These are phyloP conservation scores for Tuber brumale DNA, from an alignment of 495 filamentous ascomycete genomes.

Conservation along the genomic window DNA sequence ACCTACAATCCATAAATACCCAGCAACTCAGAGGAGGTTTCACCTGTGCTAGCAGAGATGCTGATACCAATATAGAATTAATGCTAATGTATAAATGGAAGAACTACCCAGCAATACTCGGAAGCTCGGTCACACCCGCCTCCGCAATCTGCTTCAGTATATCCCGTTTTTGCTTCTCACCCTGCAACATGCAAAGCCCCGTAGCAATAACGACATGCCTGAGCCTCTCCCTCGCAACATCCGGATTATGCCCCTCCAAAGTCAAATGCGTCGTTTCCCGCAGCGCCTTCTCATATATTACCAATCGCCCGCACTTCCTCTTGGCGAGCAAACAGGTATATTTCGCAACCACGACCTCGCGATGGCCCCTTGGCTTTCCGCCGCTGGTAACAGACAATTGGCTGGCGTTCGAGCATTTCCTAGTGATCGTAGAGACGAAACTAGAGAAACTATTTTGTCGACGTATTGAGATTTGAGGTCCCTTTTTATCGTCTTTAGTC, in stretches of 20 bases:
- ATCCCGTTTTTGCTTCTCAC: slow-evolving; percentile 38
- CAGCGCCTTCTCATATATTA: slow-evolving; percentile 23
- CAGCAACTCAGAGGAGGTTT: not conserved
- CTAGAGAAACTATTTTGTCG: slow-evolving; percentile 22
- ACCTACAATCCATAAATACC: not conserved
- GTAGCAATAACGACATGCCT: slow-evolving; percentile 33
- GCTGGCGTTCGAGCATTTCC: slow-evolving; percentile 7
- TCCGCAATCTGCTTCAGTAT: slow-evolving; percentile 9
- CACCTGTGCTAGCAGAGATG: not conserved
- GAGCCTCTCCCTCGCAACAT: slow-evolving; percentile 26
- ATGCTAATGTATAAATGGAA: not conserved
- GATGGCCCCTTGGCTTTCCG: not conserved
- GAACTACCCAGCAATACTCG: not conserved
- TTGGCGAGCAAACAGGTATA: slow-evolving; percentile 30
- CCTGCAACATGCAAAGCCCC: slow-evolving; percentile 35
- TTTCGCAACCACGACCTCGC: slow-evolving; percentile 32
- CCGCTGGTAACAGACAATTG: not conserved
- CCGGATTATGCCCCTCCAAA: not conserved
- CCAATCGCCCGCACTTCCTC: slow-evolving; percentile 32
- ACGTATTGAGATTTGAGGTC: not conserved
- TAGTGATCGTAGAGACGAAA: slow-evolving; percentile 16
- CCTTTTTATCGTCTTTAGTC: not conserved
- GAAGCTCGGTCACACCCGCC: not conserved
- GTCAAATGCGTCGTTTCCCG: slow-evolving; percentile 1
- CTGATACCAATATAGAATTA: not conserved